Evolutionary conservation across 768 basidiomycete genomes (phyloP).

Genomic region (Phlegmacium glaucopus): DNA sequence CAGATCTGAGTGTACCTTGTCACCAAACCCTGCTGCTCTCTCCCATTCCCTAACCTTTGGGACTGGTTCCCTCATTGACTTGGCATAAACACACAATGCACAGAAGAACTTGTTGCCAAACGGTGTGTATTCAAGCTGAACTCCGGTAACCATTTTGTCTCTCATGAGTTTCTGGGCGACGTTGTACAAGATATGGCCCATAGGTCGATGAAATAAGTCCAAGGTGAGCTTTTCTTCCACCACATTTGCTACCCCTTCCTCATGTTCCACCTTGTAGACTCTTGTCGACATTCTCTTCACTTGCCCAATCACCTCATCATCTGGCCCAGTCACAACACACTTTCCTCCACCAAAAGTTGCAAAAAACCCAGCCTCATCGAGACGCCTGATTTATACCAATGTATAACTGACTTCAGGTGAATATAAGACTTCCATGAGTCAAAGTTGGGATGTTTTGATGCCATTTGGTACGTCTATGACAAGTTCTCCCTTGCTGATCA

Average conservation of each 20-base stretch:
- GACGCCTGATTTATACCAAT: conserved; percentile 31
- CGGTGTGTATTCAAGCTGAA: conserved; percentile 4
- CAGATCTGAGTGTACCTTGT: conserved; percentile 33
- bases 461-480: conserved; percentile 30
- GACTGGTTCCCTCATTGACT: conserved; percentile 31
- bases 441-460: conserved; percentile 15
- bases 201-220: conserved; percentile 23
- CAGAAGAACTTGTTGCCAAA: conserved; percentile 27
- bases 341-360: conserved; percentile 26
- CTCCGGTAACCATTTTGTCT: conserved; percentile 19
- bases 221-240: conserved; percentile 20
- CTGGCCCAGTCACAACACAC: conserved; percentile 16
- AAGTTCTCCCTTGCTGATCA: conserved; percentile 25
- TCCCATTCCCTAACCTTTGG: conserved; percentile 26
- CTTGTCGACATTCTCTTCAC: conserved; percentile 17
- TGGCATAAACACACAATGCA: conserved; percentile 39
- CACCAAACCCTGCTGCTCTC: conserved; percentile 26
- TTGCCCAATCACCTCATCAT: conserved; percentile 11
- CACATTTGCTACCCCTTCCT: conserved; percentile 7
- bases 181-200: conserved; percentile 27
- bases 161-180: conserved; percentile 2
- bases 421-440: conserved; percentile 30
- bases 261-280: conserved; percentile 23
- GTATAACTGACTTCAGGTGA: conserved; percentile 24
- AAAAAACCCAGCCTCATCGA: conserved; percentile 29